phyloP scores from a whole-genome alignment of 1,139 yeast genomes.

The Hanseniaspora gamundiae region DNA sequence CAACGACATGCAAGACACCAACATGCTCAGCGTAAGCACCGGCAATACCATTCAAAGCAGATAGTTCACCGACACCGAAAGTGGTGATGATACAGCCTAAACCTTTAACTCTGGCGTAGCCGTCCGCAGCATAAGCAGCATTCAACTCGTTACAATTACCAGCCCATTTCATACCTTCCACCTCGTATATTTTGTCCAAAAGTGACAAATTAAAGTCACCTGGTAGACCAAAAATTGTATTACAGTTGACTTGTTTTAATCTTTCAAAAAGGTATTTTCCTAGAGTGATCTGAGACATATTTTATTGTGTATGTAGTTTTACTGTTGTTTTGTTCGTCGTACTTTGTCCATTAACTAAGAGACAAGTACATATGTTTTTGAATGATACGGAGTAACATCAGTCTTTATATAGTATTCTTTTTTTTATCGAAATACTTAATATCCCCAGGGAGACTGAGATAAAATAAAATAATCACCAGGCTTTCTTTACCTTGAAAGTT shows the following conservation, averaged over 20 bases:
- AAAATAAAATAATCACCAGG: too few relatives aligned
- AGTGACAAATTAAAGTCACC: slow-evolving; percentile 60
- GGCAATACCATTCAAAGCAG: slow-evolving; percentile 73
- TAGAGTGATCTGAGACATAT: slow-evolving; percentile 33
- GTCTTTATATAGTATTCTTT: too few relatives aligned
- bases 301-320: too few relatives aligned
- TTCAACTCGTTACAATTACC: slow-evolving; percentile 65
- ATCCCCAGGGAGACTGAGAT: too few relatives aligned
- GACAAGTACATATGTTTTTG: too few relatives aligned
- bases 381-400: too few relatives aligned
- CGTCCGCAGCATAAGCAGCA: slow-evolving; percentile 64
- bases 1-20: slow-evolving; percentile 76
- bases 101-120: slow-evolving; percentile 54
- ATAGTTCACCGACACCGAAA: slow-evolving; percentile 79
- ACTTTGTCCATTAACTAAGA: too few relatives aligned
- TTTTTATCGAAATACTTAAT: too few relatives aligned
- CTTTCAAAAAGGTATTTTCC: slow-evolving; percentile 56
- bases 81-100: slow-evolving; percentile 51
- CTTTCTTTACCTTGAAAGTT: too few relatives aligned
- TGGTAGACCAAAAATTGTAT: slow-evolving; percentile 56
- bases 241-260: slow-evolving; percentile 36
- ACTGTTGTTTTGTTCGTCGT: too few relatives aligned
- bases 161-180: slow-evolving; percentile 49
- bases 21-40: slow-evolving; percentile 74
- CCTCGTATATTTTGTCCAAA: slow-evolving; percentile 51